A percentile compares a stretch with the other conserved stretches of the same genome.
Conservation (phyloP, 2,329 filamentous ascomycete species). For the Scytalidium lignicola region DNA sequence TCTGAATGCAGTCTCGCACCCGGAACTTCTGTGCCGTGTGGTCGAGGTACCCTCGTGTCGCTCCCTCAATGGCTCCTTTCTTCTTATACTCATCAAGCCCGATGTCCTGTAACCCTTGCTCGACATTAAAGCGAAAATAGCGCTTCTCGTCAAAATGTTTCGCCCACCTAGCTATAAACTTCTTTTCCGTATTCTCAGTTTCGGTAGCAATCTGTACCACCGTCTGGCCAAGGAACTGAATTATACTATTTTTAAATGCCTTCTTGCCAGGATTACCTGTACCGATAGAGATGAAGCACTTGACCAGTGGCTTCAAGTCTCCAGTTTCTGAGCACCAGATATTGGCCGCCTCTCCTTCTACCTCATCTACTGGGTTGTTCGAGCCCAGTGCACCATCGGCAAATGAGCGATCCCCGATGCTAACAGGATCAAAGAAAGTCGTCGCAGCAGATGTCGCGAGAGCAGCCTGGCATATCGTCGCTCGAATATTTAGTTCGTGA, state of each 20-base stretch:
- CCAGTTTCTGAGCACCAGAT: conserved; percentile 25
- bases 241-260: conserved; percentile 14
- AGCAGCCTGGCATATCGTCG: conserved; percentile 27
- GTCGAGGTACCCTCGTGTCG: conserved; percentile 21
- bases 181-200: conserved; percentile 25
- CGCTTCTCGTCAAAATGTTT: conserved; percentile 21
- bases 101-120: conserved; percentile 25
- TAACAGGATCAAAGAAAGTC: conserved; percentile 25
- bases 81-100: conserved; percentile 20
- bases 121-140: conserved; percentile 31
- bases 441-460: conserved; percentile 28
- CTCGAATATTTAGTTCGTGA: conserved; percentile 14
- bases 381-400: conserved; percentile 24
- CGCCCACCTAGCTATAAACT: conserved; percentile 21
- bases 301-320: conserved; percentile 24
- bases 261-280: conserved; percentile 22
- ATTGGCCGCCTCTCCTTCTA: conserved; percentile 22
- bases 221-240: conserved; percentile 18
- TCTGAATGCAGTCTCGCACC: too few relatives aligned
- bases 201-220: conserved; percentile 23
- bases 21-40: too few relatives aligned
- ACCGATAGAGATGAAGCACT: conserved; percentile 27
- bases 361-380: conserved; percentile 27
- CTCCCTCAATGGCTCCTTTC: conserved; percentile 16
- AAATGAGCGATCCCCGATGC: conserved; percentile 21